A percentile compares a stretch with the other conserved stretches of the same genome.
These are phyloP conservation scores for Hymenoscyphus albidus DNA, from an alignment of 2,329 filamentous ascomycete genomes.

Conservation along the genomic window DNA sequence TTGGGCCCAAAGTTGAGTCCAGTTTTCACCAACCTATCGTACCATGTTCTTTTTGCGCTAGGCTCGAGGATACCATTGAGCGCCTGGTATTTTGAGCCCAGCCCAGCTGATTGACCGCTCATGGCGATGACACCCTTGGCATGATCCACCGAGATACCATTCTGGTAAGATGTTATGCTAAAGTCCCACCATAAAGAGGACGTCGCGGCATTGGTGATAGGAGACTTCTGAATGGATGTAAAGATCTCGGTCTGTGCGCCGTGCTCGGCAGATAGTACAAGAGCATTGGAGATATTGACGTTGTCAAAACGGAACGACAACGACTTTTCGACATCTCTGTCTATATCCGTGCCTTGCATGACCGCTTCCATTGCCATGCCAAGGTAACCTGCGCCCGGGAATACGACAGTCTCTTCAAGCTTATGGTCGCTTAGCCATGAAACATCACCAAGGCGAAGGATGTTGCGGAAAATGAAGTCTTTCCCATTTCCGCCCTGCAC, in stretches of 20 bases:
- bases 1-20: conserved; percentile 10
- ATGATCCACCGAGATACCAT: conserved; percentile 13
- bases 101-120: not conserved
- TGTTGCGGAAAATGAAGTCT: conserved; percentile 40
- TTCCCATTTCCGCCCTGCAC: not conserved
- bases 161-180: conserved; percentile 28
- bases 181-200: conserved; percentile 29
- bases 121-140: not conserved
- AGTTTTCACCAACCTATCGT: not conserved
- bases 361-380: conserved; percentile 26
- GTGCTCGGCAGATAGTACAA: not conserved
- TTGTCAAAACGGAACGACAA: not conserved
- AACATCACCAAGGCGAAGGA: conserved; percentile 46
- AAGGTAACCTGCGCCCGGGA: conserved; percentile 41
- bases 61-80: not conserved
- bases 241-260: not conserved
- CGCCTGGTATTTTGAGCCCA: not conserved
- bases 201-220: not conserved
- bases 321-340: not conserved
- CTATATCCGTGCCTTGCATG: not conserved
- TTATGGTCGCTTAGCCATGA: conserved; percentile 51
- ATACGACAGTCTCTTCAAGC: conserved; percentile 44
- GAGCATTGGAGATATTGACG: not conserved
- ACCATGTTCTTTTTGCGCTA: not conserved
- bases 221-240: not conserved